Conservation (phyloP, 2,329 filamentous ascomycete genomes). For the Fusarium palustre region DNA sequence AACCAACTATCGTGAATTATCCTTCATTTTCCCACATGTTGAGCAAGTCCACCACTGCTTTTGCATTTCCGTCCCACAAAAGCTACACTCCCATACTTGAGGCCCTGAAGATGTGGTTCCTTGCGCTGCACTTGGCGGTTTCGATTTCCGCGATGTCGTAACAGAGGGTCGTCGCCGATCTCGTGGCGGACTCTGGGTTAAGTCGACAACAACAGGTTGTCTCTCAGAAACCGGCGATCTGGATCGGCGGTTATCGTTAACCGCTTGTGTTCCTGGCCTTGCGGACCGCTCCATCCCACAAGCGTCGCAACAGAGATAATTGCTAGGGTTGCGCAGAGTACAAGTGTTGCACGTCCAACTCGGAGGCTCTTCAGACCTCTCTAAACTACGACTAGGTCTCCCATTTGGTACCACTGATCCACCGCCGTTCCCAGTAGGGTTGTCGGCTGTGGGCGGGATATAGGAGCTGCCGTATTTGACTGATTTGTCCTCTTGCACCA, state of each 20-base stretch:
- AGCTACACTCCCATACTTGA: slow-evolving; percentile 63
- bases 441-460: slow-evolving; percentile 61
- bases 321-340: slow-evolving; percentile 66
- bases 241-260: slow-evolving; percentile 35
- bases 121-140: slow-evolving; percentile 7
- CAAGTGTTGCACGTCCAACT: slow-evolving; percentile 67
- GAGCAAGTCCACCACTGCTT: slow-evolving; percentile 69
- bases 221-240: slow-evolving; percentile 18
- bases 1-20: slow-evolving; percentile 54
- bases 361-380: slow-evolving; percentile 21
- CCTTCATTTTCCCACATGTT: slow-evolving; percentile 66
- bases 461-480: slow-evolving; percentile 66
- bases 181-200: slow-evolving; percentile 51
- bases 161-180: slow-evolving; percentile 18
- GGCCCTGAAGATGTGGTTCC: slow-evolving; percentile 29
- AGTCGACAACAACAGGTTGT: slow-evolving; percentile 48
- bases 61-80: slow-evolving; percentile 65
- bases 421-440: slow-evolving; percentile 61
- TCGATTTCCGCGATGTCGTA: slow-evolving; percentile 8
- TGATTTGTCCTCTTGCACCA: slow-evolving; percentile 82
- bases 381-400: slow-evolving; percentile 14
- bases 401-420: slow-evolving; percentile 48
- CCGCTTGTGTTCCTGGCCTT: slow-evolving; percentile 26
- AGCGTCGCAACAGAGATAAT: slow-evolving; percentile 67
- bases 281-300: slow-evolving; percentile 60